Base-by-base conservation (phyloP, 1,139 yeast genomes). In the Kluyveromyces sp. region DNA sequence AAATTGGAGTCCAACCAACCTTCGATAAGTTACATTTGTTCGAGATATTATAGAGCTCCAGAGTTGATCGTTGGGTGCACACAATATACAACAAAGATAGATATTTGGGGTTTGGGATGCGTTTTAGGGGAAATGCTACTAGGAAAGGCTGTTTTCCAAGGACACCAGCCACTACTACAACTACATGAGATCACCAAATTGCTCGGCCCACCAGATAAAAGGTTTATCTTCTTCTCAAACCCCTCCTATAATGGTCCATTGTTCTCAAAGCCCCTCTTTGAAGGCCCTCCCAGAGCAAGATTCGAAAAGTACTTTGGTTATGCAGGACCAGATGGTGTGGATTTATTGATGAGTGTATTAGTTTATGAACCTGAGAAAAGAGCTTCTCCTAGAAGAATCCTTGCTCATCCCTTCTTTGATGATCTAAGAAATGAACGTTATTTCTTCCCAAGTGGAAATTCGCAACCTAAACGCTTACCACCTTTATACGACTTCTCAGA, bases 31-130 rank as follows among this genome's bases (percentile, higher is more conserved):
- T 83, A 85, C 57, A 83, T 85, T 48, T 84, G 92, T 64, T 82
- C 89, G 27, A 73, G 94, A 59, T 84, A 82, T 62, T 84, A 84
- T 64, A 74, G 94, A 61, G 92, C 94, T 3, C 95, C 95, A 1
- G 95, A 84, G 64, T 69, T 84, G 52, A 83, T 84, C 58, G 79
- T 84, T 50, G 95, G 92, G 0, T 83, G 88, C 58, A 77, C 84
- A 37, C 71, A 78, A 44, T 85, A 85, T 60, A 76, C 89, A 2
- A 83, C 92, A 5, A 84, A 83, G 59, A 83, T 85, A 49, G 95
- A 85, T 63, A 79, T 83, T 49, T 85, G 95, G 95, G 92, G 92
- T 1, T 70, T 83, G 47, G 95, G 95, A 1, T 85, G 95, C 71
- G 92, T 84, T 7, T 70, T 84, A 53, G 92, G 92, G 25, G 94